phyloP scores from a whole-genome alignment of 1,139 yeast genomes.

The Magnusiomyces suaveolens region DNA sequence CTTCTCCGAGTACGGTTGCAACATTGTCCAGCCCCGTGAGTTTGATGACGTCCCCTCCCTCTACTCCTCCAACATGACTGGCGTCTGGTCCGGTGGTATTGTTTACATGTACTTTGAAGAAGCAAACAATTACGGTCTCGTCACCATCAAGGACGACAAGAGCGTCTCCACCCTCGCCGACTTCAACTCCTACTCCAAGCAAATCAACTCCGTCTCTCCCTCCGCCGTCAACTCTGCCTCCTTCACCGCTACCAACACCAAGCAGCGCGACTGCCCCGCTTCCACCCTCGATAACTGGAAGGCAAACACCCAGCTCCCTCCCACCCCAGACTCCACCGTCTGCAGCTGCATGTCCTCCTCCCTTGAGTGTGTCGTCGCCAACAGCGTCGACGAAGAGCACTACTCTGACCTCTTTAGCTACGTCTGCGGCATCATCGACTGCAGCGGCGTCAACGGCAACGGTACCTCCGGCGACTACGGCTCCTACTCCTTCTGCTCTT shows the following conservation, averaged over 20 bases:
- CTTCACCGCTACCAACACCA: slow-evolving; percentile 47
- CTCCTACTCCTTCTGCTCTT: slow-evolving; percentile 29
- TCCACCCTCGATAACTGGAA: slow-evolving; percentile 41
- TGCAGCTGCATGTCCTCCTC: slow-evolving; percentile 49
- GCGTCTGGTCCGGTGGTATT: slow-evolving; percentile 84
- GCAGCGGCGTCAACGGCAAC: slow-evolving; percentile 6
- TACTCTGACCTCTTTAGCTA: slow-evolving; percentile 46
- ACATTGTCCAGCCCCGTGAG: slow-evolving; percentile 53
- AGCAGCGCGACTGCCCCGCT: slow-evolving; percentile 44
- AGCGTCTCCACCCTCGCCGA: slow-evolving; percentile 53
- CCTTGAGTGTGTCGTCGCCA: slow-evolving; percentile 39
- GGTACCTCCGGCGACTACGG: slow-evolving; percentile 42
- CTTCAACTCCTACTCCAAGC: slow-evolving; percentile 47
- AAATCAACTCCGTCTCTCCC: slow-evolving; percentile 41
- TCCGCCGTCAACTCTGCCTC: slow-evolving; percentile 74
- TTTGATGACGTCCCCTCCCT: slow-evolving; percentile 61
- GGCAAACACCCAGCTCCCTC: slow-evolving; percentile 52
- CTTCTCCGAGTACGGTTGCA: slow-evolving; percentile 92
- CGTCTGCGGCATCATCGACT: slow-evolving; percentile 37
- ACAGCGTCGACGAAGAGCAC: slow-evolving; percentile 38
- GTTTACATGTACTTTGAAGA: slow-evolving; percentile 90
- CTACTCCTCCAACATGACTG: slow-evolving; percentile 51
- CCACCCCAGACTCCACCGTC: slow-evolving; percentile 52
- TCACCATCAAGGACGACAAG: slow-evolving; percentile 34
- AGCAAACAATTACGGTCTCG: slow-evolving; percentile 80